Conservation (phyloP, 2,329 filamentous ascomycete species). For the Tolypocladium ophioglossoides region DNA sequence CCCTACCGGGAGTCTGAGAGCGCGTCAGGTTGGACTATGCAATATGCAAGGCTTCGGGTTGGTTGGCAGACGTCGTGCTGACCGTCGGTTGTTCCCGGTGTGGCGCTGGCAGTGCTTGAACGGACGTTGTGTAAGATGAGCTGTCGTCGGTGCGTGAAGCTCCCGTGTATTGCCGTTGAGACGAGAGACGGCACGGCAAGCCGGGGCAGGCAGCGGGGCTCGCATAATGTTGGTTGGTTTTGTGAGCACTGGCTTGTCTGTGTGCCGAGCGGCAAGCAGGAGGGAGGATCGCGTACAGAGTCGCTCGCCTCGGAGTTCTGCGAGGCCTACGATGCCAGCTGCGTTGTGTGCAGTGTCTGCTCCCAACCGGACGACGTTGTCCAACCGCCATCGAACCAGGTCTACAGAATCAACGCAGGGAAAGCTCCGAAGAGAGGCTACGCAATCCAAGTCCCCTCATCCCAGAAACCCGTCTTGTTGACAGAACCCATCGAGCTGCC, state of each 20-base stretch:
- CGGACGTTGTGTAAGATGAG: background rate
- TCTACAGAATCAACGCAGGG: background rate
- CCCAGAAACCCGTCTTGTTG: background rate
- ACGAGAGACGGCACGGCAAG: background rate
- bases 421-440: background rate
- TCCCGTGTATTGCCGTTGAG: background rate
- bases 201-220: background rate
- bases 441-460: background rate
- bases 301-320: background rate
- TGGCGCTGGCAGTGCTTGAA: background rate
- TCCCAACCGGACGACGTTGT: background rate
- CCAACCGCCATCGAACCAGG: background rate
- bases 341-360: background rate
- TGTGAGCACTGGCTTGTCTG: background rate
- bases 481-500: background rate
- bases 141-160: background rate
- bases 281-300: background rate
- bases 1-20: background rate
- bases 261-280: background rate
- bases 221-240: background rate
- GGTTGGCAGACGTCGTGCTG: too few species aligned
- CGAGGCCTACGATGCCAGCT: too few species aligned
- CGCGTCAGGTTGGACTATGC: background rate
- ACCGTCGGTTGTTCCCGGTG: background rate
- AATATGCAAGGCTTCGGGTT: background rate